Conservation (phyloP, 2,329 filamentous ascomycete species). For the Stemphylium vesicarium region DNA sequence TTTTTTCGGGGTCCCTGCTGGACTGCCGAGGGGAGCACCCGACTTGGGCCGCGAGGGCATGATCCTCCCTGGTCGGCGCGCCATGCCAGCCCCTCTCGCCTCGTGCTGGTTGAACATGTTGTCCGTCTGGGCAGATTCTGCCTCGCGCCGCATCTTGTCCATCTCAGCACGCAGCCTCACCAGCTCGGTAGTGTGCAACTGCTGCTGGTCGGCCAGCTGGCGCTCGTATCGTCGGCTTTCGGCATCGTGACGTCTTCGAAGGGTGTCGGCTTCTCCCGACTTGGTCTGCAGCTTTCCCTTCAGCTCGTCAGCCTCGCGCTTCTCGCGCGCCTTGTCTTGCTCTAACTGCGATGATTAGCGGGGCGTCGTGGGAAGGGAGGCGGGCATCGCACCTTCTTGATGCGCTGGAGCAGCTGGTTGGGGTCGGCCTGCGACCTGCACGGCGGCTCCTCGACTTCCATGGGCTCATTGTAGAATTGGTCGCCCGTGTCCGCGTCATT, state of each 20-base stretch:
- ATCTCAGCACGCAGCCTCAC: slow-evolving; percentile 68
- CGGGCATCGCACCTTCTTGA: slow-evolving; percentile 46
- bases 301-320: slow-evolving; percentile 32
- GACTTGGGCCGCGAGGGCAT: slow-evolving; percentile 36
- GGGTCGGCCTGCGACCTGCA: slow-evolving; percentile 37
- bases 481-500: neutral
- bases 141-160: slow-evolving; percentile 68
- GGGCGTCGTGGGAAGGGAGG: neutral
- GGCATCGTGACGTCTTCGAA: slow-evolving; percentile 73
- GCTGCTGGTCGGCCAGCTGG: slow-evolving; percentile 66
- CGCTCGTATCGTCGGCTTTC: slow-evolving; percentile 67
- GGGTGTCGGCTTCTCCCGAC: slow-evolving; percentile 74
- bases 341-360: slow-evolving; percentile 49
- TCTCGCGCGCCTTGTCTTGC: slow-evolving; percentile 47
- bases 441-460: slow-evolving; percentile 30
- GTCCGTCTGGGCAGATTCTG: slow-evolving; percentile 71
- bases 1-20: slow-evolving; percentile 65
- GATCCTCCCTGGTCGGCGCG: slow-evolving; percentile 49
- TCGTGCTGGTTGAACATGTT: slow-evolving; percentile 77
- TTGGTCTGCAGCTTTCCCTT: slow-evolving; percentile 57
- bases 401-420: slow-evolving; percentile 48
- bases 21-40: slow-evolving; percentile 27
- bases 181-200: slow-evolving; percentile 67
- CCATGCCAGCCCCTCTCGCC: slow-evolving; percentile 62
- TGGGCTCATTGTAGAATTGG: slow-evolving; percentile 12